These are phyloP conservation scores for Pythium volutum DNA, from an alignment of 352 stramenopile genomes.

Conservation along the genomic window DNA sequence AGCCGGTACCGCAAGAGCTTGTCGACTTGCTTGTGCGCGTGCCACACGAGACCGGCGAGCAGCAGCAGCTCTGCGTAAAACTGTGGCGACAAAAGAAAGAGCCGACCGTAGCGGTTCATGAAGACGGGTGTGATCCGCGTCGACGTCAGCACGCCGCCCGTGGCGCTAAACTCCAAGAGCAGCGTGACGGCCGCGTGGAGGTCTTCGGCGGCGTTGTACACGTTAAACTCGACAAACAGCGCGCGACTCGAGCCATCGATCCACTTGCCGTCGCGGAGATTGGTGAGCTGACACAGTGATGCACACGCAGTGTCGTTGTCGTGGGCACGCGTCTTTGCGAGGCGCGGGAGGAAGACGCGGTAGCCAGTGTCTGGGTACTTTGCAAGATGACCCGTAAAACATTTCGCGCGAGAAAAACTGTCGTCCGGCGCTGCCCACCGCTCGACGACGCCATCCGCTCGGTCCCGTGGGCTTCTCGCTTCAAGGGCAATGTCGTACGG, in stretches of 20 bases:
- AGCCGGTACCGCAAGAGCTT: conserved; percentile 56
- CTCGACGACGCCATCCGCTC: conserved; percentile 24
- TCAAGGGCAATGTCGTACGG: conserved; percentile 30
- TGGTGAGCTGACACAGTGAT: conserved; percentile 35
- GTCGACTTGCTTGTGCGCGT: conserved; percentile 38
- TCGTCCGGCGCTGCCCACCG: conserved; percentile 30
- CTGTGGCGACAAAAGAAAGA: conserved; percentile 38
- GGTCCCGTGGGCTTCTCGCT: conserved; percentile 18
- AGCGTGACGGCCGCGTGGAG: conserved; percentile 47
- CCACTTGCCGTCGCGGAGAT: conserved; percentile 40
- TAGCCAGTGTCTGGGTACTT: conserved; percentile 34
- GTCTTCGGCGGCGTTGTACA: conserved; percentile 56
- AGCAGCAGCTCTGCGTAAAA: conserved; percentile 57
- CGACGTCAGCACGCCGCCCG: conserved; percentile 34
- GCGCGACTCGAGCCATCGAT: conserved; percentile 45
- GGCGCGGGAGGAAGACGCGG: conserved; percentile 21
- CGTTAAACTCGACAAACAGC: conserved; percentile 59
- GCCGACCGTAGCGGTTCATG: conserved; percentile 44
- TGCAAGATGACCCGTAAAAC: conserved; percentile 32
- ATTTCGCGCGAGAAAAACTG: conserved; percentile 6
- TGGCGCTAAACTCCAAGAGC: conserved; percentile 53
- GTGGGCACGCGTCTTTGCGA: conserved; percentile 1
- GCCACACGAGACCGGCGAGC: conserved; percentile 41
- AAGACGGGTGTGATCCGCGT: conserved; percentile 36
- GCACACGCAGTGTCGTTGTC: conserved; percentile 22